A percentile compares a stretch with the other conserved stretches of the same genome.
phyloP scores from a whole-genome alignment of 2,329 filamentous ascomycete genomes.

The Ophiostoma australiae region DNA sequence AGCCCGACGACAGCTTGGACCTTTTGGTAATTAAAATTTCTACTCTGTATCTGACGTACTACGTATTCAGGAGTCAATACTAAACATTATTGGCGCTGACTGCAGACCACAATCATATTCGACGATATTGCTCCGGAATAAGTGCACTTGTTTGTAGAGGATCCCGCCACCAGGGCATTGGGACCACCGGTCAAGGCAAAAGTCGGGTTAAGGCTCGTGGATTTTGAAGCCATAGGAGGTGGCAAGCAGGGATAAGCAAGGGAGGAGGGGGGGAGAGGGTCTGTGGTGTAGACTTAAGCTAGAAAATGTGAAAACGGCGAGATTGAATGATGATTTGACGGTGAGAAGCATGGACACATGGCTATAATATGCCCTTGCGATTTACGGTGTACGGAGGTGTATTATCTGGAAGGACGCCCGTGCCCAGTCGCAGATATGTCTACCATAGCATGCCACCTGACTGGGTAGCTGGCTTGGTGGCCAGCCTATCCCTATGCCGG shows the following conservation, averaged over 20 bases:
- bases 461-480: not conserved
- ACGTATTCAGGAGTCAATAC: not conserved
- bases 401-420: too few species aligned
- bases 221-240: not conserved
- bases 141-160: not conserved
- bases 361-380: too few species aligned
- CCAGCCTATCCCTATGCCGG: constrained; percentile 14
- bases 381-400: too few species aligned
- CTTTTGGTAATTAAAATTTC: not conserved
- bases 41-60: too few species aligned
- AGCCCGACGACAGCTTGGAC: not conserved
- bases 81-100: not conserved
- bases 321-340: not conserved
- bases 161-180: constrained; percentile 7
- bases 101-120: too few species aligned
- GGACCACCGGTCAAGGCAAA: not conserved
- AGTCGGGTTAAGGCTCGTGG: not conserved
- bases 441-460: not conserved
- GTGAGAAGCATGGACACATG: not conserved
- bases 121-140: not conserved
- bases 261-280: not conserved
- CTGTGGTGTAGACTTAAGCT: not conserved
- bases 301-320: not conserved
- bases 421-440: not conserved
- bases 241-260: not conserved